phyloP scores from a whole-genome alignment of 2,329 filamentous ascomycete genomes.

The Cercospora sp. region DNA sequence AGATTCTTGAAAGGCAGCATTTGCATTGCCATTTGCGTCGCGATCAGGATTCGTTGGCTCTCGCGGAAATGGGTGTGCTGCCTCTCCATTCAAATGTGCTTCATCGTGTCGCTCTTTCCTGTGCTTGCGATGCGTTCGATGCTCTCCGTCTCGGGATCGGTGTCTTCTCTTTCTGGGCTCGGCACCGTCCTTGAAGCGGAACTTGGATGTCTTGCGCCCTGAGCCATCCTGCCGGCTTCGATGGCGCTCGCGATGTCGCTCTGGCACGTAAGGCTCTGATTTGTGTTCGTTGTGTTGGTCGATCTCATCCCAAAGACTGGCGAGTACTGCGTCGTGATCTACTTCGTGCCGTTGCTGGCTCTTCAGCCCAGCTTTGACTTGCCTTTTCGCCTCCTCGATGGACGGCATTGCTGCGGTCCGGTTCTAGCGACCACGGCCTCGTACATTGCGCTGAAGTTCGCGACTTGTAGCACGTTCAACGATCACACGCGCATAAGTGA shows the following conservation, averaged over 20 bases:
- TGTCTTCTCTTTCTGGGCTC: slow-evolving; percentile 29
- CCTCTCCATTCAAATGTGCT: slow-evolving; percentile 9
- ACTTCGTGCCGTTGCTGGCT: slow-evolving; percentile 20
- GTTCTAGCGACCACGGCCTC: background rate
- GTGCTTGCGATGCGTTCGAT: slow-evolving; percentile 21
- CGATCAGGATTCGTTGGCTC: slow-evolving; percentile 30
- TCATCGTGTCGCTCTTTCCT: slow-evolving; percentile 13
- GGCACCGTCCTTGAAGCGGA: slow-evolving; percentile 37
- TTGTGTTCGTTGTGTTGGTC: slow-evolving; percentile 34
- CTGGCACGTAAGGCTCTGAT: slow-evolving; percentile 16
- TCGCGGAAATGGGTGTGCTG: slow-evolving; percentile 39
- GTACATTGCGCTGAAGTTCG: slow-evolving; percentile 14
- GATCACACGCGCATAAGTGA: background rate
- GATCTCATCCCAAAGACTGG: slow-evolving; percentile 38
- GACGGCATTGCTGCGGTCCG: slow-evolving; percentile 34
- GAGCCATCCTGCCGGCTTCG: background rate
- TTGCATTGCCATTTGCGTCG: slow-evolving; percentile 56
- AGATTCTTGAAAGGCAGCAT: slow-evolving; percentile 83
- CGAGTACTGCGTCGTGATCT: slow-evolving; percentile 38
- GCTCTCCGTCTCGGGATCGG: slow-evolving; percentile 22
- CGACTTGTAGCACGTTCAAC: background rate
- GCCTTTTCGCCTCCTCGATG: slow-evolving; percentile 36
- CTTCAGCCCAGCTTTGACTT: slow-evolving; percentile 32
- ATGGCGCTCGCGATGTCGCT: slow-evolving; percentile 11
- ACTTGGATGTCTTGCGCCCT: slow-evolving; percentile 23